phyloP scores from a whole-genome alignment of 2,329 filamentous ascomycete genomes.

The Sphaerulina populicola region DNA sequence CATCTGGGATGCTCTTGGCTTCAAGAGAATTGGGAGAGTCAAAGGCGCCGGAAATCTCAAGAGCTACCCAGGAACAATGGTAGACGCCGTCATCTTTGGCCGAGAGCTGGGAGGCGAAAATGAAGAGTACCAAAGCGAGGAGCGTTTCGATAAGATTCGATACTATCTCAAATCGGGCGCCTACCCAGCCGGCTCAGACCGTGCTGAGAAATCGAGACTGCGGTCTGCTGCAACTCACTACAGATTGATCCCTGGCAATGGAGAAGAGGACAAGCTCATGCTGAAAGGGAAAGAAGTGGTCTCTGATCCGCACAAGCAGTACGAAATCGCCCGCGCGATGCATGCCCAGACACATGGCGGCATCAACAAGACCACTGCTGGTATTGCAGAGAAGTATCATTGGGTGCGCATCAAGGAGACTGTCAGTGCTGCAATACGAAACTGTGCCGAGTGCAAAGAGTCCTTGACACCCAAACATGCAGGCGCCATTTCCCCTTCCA shows the following conservation, averaged over 20 bases:
- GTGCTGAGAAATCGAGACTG: conserved; percentile 89
- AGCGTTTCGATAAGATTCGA: conserved; percentile 97
- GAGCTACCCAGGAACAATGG: conserved; percentile 39
- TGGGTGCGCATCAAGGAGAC: conserved; percentile 99
- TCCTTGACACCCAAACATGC: conserved; percentile 40
- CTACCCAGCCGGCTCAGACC: conserved; percentile 86
- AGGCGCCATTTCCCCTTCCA: not conserved
- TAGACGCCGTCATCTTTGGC: conserved; percentile 53
- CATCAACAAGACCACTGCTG: conserved; percentile 96
- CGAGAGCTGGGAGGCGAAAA: conserved; percentile 53
- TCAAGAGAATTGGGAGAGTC: conserved; percentile 83
- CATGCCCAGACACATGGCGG: conserved; percentile 75
- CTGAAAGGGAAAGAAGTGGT: conserved; percentile 97
- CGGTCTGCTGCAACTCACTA: conserved; percentile 92
- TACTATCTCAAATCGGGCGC: conserved; percentile 92
- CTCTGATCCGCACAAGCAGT: conserved; percentile 78
- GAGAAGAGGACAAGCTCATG: conserved; percentile 70
- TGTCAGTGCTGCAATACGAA: conserved; percentile 85
- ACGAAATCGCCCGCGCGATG: conserved; percentile 72
- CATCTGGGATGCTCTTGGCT: conserved; percentile 86
- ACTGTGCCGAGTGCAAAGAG: conserved; percentile 84
- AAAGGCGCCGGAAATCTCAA: conserved; percentile 45
- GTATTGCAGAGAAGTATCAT: conserved; percentile 87
- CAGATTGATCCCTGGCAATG: conserved; percentile 55
- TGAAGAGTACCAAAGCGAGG: conserved; percentile 82